Evolutionary conservation across 495 filamentous ascomycete species (phyloP), one percentile per base, ranked within the genome.

Genomic region (Aspergillus diversus): DNA sequence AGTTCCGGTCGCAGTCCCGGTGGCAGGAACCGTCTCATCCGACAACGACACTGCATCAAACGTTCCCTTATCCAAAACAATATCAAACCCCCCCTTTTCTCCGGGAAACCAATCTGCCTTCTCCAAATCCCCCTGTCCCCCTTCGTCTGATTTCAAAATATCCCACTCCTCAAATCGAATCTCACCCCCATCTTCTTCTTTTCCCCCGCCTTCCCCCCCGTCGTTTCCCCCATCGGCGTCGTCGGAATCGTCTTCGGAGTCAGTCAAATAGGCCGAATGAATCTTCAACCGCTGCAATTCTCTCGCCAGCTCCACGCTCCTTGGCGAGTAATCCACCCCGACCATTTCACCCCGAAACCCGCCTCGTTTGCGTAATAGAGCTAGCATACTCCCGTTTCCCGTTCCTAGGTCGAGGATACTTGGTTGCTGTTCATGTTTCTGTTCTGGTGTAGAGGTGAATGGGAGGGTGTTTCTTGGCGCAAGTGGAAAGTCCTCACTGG

Each of bases 61-160:
- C 1, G 95, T 99, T 31, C 95, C 95, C 73, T 99, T 99, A 75
- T 99, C 95, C 6, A 97, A 82, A 0, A 97, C 89, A 0, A 97
- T 84, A 76, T 97, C 92, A 72, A 92, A 97, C 0, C 87, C 85
- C 9, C 72, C 61, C 61, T 66, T 11, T 43, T 61, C 35, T 56
- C 73, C 68, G 31, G 78, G 65, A 65, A 76, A 75, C 74, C 76
- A 72, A 61, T 61, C 42, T 4, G 73, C 66, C 1, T 65, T 69
- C 0, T 71, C 60, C 0, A 86, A 59, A 2, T 73, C 33, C 13
- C 83, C 80, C 8, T 27, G 21, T 27, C 21, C 21, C 21, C 21
- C 21, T 27, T 27, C 2, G 21, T 69, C 69, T 1, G 73, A 75
- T 6, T 55, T 72, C 2, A 97, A 79, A 46, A 97, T 86, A 79